Evolutionary conservation across 257 asterid genomes (phyloP), one percentile per base, ranked within the genome.

Genomic region (Forsythia suspensa): DNA sequence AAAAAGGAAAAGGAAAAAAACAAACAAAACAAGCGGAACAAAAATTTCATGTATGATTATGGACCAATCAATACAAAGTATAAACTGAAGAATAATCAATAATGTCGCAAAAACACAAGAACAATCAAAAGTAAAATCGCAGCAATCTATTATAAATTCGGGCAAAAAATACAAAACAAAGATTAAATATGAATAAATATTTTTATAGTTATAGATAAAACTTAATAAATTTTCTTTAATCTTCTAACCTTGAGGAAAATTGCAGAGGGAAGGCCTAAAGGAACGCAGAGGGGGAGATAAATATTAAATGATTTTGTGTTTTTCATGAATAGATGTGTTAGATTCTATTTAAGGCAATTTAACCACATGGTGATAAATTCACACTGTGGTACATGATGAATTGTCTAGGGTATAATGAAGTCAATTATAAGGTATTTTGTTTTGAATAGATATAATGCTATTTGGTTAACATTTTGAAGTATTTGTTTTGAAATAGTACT

Each of bases 171-270:
- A 61, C 13, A 21, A 20, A 61, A 21, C 1, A 63, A 9, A 24
- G 0, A 63, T 11, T 29, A 8, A 63, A 29, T 20, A 39, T 63
- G 40, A 63, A 24, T 29, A 11, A 63, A 29, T 3, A 63, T 9
- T 1, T 29, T 1, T 29, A 29, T 29, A 29, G 34, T 29, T 29
- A 1, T 29, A 29, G 34, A 29, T 29, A 29, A 29, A 29, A 29
- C 34, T 29, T 29, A 29, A 4, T 29, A 63, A 63, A 0, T 9
- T 63, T 29, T 4, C 2, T 29, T 63, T 43, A 48, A 12, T 77
- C 36, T 59, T 41, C 70, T 21, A 29, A 84, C 87, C 87, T 84
- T 52, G 79, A 77, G 75, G 79, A 46, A 12, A 77, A 8, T 9
- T 71, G 65, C 24, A 57, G 76, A 73, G 73, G 72, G 39, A 43